These are phyloP conservation scores for Acacia crassicarpa DNA, from an alignment of 306 rosid genomes.

Conservation along the genomic window DNA sequence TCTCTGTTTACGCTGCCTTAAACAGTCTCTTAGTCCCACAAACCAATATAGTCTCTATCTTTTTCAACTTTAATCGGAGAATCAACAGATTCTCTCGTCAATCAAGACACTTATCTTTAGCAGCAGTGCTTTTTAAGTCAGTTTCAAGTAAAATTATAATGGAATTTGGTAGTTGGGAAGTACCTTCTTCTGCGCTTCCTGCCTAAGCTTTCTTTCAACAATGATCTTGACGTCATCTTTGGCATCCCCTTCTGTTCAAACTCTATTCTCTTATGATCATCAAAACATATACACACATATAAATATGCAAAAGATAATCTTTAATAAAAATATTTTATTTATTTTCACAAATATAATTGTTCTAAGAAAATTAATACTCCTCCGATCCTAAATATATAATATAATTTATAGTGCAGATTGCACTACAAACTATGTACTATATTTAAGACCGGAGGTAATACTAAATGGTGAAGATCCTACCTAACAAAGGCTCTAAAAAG, in stretches of 20 bases:
- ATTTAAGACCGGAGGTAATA: no score
- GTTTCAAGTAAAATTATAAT: not conserved
- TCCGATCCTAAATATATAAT: no score
- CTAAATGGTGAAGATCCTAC: not conserved
- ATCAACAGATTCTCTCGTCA: not conserved
- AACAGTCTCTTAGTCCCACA: not conserved
- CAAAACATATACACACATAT: not conserved
- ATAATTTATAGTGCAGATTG: no score
- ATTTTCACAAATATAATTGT: no score
- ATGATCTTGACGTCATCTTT: conserved; percentile 23
- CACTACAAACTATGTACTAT: no score
- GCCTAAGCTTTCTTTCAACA: not conserved
- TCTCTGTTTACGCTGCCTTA: not conserved
- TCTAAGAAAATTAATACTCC: not conserved
- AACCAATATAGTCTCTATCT: not conserved
- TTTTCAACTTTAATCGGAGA: conserved; percentile 8
- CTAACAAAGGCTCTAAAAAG: not conserved
- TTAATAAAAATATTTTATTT: no score
- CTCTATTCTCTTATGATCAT: not conserved
- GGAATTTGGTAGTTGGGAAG: not conserved
- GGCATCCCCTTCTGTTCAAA: not conserved
- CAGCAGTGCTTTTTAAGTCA: conserved; percentile 16
- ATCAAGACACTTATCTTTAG: not conserved
- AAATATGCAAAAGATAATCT: no score
- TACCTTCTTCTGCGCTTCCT: not conserved